Base-by-base conservation (phyloP, 2,329 filamentous ascomycete species). In the Fusarium sp. region DNA sequence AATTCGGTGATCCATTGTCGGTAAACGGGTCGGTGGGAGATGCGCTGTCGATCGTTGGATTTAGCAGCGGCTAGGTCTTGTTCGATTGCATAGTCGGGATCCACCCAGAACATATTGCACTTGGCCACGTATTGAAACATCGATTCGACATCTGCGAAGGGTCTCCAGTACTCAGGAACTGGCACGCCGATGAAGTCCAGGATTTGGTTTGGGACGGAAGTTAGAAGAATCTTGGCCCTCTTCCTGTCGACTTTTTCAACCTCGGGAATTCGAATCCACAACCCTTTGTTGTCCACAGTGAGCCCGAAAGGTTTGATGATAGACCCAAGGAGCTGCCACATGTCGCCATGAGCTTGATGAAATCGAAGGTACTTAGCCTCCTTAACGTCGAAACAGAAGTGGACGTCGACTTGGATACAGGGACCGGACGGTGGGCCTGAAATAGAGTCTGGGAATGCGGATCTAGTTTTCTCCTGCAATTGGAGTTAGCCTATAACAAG, bases 321-420 rank as follows among this genome's bases (percentile, higher is more conserved):
- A 20, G 86, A 83, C 7, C 92, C 90, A 0, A 95, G 76, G 11
- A 89, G 76, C 63, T 88, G 91, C 85, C 89, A 89, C 1, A 89
- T 59, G 71, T 95, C 92, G n/a, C 91, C 90, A 72, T 95, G 92
- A 1, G 88, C 86, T 41, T 90, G 84, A 69, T 88, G 88, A 79
- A 94, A 93, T 5, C 88, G 78, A 40, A 85, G 83, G 92, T 92
- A 95, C 30, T 83, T 81, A 66, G 87, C 54, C 21, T 53, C 84
- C 55, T 78, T 72, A 80, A 75, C 1, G 79, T 67, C 3, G 78
- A 80, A 3, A 59, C 85, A 89, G 25, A 90, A 76, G 30, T 87
- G 84, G 2, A 95, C 77, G 74, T 96, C 93, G 27, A 95, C 82
- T 72, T 96, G 93, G 7, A 93, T 85, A 73, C 84, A 86, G 32